phyloP scores from a whole-genome alignment of 345 rosid species.

The Lumnitzera racemosa region DNA sequence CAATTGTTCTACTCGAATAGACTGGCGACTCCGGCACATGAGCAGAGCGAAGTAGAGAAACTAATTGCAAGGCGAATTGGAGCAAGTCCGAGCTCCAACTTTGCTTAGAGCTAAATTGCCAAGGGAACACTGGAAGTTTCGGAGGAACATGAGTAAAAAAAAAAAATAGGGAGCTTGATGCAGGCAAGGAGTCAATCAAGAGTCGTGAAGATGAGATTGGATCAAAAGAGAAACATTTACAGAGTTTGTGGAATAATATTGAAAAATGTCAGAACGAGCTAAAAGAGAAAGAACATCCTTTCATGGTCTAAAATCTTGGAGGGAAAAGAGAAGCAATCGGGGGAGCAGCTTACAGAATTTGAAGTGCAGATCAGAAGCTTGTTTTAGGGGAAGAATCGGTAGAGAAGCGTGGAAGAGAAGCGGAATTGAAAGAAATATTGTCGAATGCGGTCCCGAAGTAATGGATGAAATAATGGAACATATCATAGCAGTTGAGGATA shows the following conservation, averaged over 20 bases:
- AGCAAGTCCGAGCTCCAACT: too few relatives aligned
- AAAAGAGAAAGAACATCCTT: conserved; percentile 15
- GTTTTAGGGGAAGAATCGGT: not conserved
- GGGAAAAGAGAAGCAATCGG: conserved; percentile 14
- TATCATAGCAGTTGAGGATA: conserved; percentile 10
- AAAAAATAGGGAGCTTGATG: not conserved
- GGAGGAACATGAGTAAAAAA: not conserved
- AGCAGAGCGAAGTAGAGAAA: too few relatives aligned
- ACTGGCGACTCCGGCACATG: too few relatives aligned
- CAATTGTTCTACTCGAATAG: too few relatives aligned
- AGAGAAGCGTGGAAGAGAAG: conserved; percentile 5
- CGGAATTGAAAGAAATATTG: conserved; percentile 3
- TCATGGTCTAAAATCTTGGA: conserved; percentile 10
- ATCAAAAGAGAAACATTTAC: conserved; percentile 2
- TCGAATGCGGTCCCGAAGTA: not conserved
- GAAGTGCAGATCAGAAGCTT: conserved; percentile 12
- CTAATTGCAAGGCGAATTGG: too few relatives aligned
- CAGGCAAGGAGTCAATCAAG: not conserved
- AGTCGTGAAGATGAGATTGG: conserved; percentile 1
- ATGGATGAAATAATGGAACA: not conserved
- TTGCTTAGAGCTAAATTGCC: too few relatives aligned
- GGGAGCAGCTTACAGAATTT: conserved; percentile 8
- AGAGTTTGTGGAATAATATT: not conserved
- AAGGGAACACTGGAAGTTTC: too few relatives aligned
- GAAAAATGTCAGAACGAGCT: conserved; percentile 7